Base-by-base conservation (phyloP, 306 rosid genomes). In the Dicorynia guianensis region DNA sequence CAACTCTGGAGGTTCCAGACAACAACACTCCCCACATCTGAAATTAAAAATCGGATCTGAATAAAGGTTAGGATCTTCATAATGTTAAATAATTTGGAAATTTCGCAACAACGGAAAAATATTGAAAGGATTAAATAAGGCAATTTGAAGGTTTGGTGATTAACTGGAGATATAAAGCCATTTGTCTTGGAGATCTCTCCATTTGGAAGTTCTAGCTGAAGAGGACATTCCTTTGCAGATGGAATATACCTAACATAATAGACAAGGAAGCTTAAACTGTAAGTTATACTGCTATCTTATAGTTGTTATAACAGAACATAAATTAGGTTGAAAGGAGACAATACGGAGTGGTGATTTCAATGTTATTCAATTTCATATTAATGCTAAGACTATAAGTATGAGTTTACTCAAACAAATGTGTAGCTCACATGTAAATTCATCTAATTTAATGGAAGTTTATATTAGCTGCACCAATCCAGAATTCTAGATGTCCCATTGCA, bases 11-110 rank as follows among this genome's bases (percentile, higher is more conserved):
- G 97, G 72, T 95, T 95, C 96, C 93, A 95, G 74, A 95, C 97
- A 67, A 88, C 76, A 65, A 92, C 85, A 47, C 99, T 76, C 99
- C 99, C 99, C 99, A 95, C 96, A 85, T 95, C 97, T 95, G 85
- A 75, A 87, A 69, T 38, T 53, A 77, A 69, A 55, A 67, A 69
- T 48, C 30, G 30, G 30, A 25, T 25, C 30, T 25, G 1, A 1
- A 25, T 25, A 2, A 25, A 25, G 30, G 30, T 25, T 48, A 48
- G 72, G 59, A 54, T 47, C 80, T 54, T 54, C 34, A 63, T 48
- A 72, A 58, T 47, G 67, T 66, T 54, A 46, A 59, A 71, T 15
- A 56, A 71, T 74, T 55, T 67, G 47, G 52, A 4, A 76, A 72
- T 18, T 72, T 50, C 30, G 58, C 25, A 30, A 73, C 30, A 39